A percentile compares a stretch with the other conserved stretches of the same genome.
Conservation (phyloP, 208 protist genomes). For the Endotrypanum monterogeii region DNA sequence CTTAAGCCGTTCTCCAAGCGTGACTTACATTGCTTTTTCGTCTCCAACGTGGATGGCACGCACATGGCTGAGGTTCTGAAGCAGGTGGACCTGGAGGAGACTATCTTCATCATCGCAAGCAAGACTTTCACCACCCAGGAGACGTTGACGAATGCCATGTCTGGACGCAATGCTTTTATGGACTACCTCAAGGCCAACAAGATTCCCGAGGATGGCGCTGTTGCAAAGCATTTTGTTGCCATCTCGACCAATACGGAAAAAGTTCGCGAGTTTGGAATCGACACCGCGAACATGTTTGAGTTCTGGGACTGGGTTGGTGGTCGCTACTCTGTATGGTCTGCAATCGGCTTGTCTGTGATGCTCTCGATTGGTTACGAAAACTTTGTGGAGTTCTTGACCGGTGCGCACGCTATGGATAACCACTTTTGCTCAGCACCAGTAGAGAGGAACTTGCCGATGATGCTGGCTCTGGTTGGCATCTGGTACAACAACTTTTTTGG, state of each 20-base stretch:
- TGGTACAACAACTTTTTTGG: constrained; percentile 98
- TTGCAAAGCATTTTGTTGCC: constrained; percentile 98
- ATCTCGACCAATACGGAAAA: constrained; percentile 95
- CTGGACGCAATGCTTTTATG: constrained; percentile 90
- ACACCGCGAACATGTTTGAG: constrained; percentile 97
- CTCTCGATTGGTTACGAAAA: constrained; percentile 95
- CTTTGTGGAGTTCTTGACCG: constrained; percentile 94
- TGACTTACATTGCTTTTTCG: constrained; percentile 89
- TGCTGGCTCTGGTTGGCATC: constrained; percentile 95
- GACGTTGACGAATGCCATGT: constrained; percentile 96
- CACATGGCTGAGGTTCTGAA: constrained; percentile 93
- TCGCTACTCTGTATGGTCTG: constrained; percentile 97
- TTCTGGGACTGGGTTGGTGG: constrained; percentile 99
- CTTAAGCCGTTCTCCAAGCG: constrained; percentile 89
- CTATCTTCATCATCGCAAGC: constrained; percentile 96
- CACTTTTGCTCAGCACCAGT: constrained; percentile 74
- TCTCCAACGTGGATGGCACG: constrained; percentile 98
- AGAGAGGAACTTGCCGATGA: constrained; percentile 91
- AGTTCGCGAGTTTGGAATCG: constrained; percentile 95
- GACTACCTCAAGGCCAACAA: constrained; percentile 47
- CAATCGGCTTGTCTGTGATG: constrained; percentile 96
- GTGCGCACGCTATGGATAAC: constrained; percentile 83
- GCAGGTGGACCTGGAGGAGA: constrained; percentile 89
- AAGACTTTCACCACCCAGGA: constrained; percentile 98
- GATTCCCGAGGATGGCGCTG: constrained; percentile 50